Evolutionary conservation across 495 filamentous ascomycete species (phyloP), one percentile per base, ranked within the genome.

Genomic region (Podospora sp.): DNA sequence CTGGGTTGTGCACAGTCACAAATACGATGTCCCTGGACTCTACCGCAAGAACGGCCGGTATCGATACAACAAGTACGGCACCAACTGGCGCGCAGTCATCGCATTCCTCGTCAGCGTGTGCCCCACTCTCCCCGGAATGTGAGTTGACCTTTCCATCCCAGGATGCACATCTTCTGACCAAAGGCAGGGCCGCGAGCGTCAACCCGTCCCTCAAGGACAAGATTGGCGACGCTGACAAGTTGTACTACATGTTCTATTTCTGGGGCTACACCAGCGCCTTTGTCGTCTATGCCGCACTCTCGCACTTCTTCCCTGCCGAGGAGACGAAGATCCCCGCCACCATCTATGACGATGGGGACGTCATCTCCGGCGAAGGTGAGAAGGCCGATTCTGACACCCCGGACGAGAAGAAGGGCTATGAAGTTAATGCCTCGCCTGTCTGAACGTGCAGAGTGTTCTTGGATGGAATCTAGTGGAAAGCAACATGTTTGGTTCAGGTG

Each of bases 1-100:
- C 70, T 86, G 80, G 77, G 55, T 85, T 18, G 74, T 82, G 29
- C 81, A 83, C 62, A 72, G 74, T 55, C 72, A 75, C 27, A 77
- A 80, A 33, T 69, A 80, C 56, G 79, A 84, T 55, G 79, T 86
- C 2, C 81, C 81, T 5, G 72, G 65, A 20, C 70, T 80, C n/a
- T 81, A 81, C 67, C 72, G 73, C 4, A 64, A 73, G 0, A 74
- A 76, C 29, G 78, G 79, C 25, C 70, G 77, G 18, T 83, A 77
- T 52, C 60, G 73, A 6, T 75, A 73, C 71, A 73, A 73, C 65
- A 71, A 72, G 68, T 69, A 63, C 29, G 81, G 81, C 3, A 75
- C 72, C 6, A 83, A 83, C 63, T 82, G 79, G 79, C 74, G 81
- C 6, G 80, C 80, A 7, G 79, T 67, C 14, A 65, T 80, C 0